Conservation (phyloP, 441 rosid genomes). For the Gossypium armourianum region DNA sequence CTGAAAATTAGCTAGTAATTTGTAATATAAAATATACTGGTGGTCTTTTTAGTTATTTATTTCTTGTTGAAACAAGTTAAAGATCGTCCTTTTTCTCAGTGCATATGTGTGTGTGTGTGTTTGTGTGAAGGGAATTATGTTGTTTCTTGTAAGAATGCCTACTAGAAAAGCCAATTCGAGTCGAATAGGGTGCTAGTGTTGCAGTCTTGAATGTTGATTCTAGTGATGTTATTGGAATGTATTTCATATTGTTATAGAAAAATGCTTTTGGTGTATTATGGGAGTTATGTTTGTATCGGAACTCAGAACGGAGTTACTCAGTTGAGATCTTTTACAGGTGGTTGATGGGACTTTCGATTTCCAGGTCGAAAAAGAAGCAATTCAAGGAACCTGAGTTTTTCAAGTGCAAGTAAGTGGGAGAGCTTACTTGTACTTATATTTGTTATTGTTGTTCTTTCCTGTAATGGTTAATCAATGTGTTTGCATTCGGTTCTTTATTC, state of each 20-base stretch:
- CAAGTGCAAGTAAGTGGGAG: conserved; percentile 28
- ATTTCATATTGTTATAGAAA: background rate
- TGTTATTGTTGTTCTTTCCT: background rate
- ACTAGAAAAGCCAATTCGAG: background rate
- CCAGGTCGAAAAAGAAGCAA: conserved; percentile 26
- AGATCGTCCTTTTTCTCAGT: background rate
- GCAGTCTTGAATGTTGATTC: background rate
- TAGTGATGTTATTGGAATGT: background rate
- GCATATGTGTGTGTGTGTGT: background rate
- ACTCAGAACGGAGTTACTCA: background rate
- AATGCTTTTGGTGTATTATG: background rate
- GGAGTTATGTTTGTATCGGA: background rate
- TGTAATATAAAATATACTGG: background rate
- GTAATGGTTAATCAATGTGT: background rate
- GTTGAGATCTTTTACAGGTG: conserved; percentile 36
- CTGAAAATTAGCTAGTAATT: background rate
- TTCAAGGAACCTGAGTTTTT: conserved; percentile 31
- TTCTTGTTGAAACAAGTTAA: background rate
- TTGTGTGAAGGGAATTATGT: background rate
- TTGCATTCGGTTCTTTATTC: conserved; percentile 4
- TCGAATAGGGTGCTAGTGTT: background rate
- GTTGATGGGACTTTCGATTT: conserved; percentile 46
- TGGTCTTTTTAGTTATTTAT: background rate
- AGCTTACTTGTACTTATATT: background rate
- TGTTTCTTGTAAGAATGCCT: background rate